These are phyloP conservation scores for Leccinum pallidistipes DNA, from an alignment of 1,284 basidiomycete genomes.

Conservation along the genomic window DNA sequence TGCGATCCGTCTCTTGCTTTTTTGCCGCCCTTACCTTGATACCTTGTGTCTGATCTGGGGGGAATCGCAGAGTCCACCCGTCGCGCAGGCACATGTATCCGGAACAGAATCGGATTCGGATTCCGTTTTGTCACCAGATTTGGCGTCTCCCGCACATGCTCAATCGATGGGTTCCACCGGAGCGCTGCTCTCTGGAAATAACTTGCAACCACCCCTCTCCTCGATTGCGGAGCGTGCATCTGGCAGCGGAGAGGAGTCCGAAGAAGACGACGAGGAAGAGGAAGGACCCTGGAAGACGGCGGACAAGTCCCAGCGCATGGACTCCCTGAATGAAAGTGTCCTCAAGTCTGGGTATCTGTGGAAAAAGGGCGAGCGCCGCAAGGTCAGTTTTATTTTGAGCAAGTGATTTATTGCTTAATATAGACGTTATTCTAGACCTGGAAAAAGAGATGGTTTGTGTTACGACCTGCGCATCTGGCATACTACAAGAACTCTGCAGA, in stretches of 20 bases:
- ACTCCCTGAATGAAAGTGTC: conserved; percentile 67
- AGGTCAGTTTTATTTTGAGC: conserved; percentile 56
- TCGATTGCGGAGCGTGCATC: conserved; percentile 73
- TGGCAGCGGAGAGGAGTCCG: conserved; percentile 69
- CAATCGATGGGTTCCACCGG: conserved; percentile 31
- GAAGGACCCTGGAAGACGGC: conserved; percentile 63
- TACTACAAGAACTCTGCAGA: conserved; percentile 97
- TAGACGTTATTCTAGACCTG: conserved; percentile 65
- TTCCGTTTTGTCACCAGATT: conserved; percentile 61
- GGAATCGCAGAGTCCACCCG: conserved; percentile 33
- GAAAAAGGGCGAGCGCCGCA: conserved; percentile 96
- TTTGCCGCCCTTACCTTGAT: not conserved
- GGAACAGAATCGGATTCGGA: conserved; percentile 89
- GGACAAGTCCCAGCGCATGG: conserved; percentile 40
- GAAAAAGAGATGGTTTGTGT: conserved; percentile 99
- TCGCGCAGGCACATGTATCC: conserved; percentile 51
- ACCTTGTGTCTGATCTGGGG: conserved; percentile 15
- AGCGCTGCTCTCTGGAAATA: conserved; percentile 36
- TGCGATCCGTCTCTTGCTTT: conserved; percentile 22
- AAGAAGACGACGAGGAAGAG: conserved; percentile 69
- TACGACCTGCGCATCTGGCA: conserved; percentile 88
- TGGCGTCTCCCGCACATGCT: conserved; percentile 39
- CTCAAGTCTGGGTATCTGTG: conserved; percentile 90
- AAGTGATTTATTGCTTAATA: conserved; percentile 12
- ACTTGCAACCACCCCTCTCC: conserved; percentile 57